These are phyloP conservation scores for Mucor indicus DNA, from an alignment of 371 early-diverging fungal species.

Conservation along the genomic window DNA sequence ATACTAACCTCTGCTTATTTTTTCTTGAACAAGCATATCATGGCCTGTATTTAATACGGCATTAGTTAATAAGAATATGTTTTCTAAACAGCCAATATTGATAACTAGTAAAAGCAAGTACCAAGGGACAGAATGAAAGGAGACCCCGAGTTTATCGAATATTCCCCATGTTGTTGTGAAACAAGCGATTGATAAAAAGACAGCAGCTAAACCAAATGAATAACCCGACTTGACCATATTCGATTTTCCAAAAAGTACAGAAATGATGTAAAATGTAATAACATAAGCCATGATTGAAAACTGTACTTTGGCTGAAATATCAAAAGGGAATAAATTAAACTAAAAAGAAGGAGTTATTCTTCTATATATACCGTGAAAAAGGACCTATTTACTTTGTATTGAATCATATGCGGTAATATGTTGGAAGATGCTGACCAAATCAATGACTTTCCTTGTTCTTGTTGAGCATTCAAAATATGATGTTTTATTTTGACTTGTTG, in stretches of 20 bases:
- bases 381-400: slow-evolving; percentile 24
- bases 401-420: slow-evolving; percentile 19
- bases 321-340: slow-evolving; percentile 28
- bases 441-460: background rate
- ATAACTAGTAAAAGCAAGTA: slow-evolving; percentile 67
- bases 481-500: slow-evolving; percentile 12
- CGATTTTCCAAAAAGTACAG: slow-evolving; percentile 58
- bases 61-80: slow-evolving; percentile 66
- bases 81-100: slow-evolving; percentile 72
- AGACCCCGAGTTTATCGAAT: slow-evolving; percentile 15
- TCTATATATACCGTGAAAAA: background rate
- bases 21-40: slow-evolving; percentile 67
- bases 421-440: slow-evolving; percentile 18
- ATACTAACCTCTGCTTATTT: slow-evolving; percentile 52
- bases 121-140: slow-evolving; percentile 37
- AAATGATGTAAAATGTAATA: slow-evolving; percentile 57
- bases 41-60: slow-evolving; percentile 65
- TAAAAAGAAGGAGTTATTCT: too few relatives aligned
- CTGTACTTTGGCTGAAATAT: slow-evolving; percentile 22
- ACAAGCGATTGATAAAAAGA: slow-evolving; percentile 35
- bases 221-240: slow-evolving; percentile 73
- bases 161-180: slow-evolving; percentile 34
- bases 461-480: slow-evolving; percentile 3
- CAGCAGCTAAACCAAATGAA: slow-evolving; percentile 66
- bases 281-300: slow-evolving; percentile 17